Base-by-base conservation (phyloP, 257 asterid genomes). In the Lycium ferocissimum region DNA sequence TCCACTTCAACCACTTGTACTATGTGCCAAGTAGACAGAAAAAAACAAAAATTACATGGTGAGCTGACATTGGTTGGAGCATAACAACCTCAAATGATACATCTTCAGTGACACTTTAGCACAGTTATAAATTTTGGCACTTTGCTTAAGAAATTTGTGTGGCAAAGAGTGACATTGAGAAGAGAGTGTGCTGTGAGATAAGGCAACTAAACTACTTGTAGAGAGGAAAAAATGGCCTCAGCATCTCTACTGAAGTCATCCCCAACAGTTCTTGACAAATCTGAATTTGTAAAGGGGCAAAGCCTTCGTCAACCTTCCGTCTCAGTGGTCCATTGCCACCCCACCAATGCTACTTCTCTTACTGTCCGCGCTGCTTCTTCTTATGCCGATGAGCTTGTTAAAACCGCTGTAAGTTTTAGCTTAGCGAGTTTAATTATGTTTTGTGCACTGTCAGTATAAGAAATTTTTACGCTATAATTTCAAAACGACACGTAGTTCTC, bases 331-430 rank as follows among this genome's bases (percentile, higher is more conserved):
- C 94, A 93, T 37, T 86, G 91, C 91, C 78, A 84, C 85, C 92
- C 93, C 37, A 76, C 67, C 78, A 84, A 91, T 67, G 47, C 93
- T 0, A 86, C 95, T 59, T 53, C 91, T 10, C 91, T 93, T 86
- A 61, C 90, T 12, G 75, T 94, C 84, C 92, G 95, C 18, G 98
- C 88, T 40, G 81, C 97, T 35, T 92, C 98, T 56, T 91, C 98
- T 69, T 95, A 95, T 11, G 94, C 95, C 43, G 97, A 95, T 87
- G 99, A 95, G 88, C 99, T 95, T 73, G 91, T 95, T 83, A 95
- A 93, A 86, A 95, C 99, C 20, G 97, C 99, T 86, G 97, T 94
- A 87, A 10, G 93, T 90, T 17, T 78, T 71, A 22, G 9, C 2
- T 37, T 40, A 7, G 5, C 15, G 0, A 56, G 2, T 9, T n/a